Evolutionary conservation across 225 moss, liverwort and hornwort genomes (phyloP).

Genomic region (Pseudoscleropodium purum): DNA sequence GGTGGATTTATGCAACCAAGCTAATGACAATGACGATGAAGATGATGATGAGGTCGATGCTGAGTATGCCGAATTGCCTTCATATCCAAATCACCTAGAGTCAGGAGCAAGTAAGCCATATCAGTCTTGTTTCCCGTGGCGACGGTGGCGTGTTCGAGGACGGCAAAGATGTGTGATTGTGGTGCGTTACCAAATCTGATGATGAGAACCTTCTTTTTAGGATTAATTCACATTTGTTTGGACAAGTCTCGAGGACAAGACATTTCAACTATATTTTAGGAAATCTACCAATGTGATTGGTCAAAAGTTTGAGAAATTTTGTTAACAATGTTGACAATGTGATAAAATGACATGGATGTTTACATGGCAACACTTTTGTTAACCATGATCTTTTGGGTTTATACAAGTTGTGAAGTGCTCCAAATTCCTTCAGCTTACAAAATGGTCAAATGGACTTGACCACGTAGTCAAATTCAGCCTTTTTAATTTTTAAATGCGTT

Average conservation of each 20-base stretch:
- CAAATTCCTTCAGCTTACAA: background rate
- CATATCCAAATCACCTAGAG: conserved; percentile 10
- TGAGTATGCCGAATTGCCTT: conserved; percentile 21
- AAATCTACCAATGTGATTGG: background rate
- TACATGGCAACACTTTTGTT: background rate
- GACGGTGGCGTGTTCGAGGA: conserved; percentile 41
- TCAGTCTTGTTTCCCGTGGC: conserved; percentile 33
- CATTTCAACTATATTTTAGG: background rate
- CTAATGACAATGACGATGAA: conserved; percentile 76
- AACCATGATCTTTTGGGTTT: background rate
- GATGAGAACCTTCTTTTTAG: background rate
- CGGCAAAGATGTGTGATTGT: conserved; percentile 58
- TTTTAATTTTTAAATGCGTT: background rate
- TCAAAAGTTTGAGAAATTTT: background rate
- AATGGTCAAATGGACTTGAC: background rate
- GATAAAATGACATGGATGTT: background rate
- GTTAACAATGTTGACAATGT: background rate
- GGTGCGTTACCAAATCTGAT: conserved; percentile 29
- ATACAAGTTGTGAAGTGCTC: background rate
- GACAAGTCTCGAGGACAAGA: background rate
- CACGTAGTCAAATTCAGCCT: background rate
- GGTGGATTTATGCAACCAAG: conserved; percentile 94
- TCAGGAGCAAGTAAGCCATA: conserved; percentile 21
- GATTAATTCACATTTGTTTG: background rate
- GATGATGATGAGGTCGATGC: conserved; percentile 55